Base-by-base conservation (phyloP, 805 yeast species). In the Saccharomycopsis synnaedendra region DNA sequence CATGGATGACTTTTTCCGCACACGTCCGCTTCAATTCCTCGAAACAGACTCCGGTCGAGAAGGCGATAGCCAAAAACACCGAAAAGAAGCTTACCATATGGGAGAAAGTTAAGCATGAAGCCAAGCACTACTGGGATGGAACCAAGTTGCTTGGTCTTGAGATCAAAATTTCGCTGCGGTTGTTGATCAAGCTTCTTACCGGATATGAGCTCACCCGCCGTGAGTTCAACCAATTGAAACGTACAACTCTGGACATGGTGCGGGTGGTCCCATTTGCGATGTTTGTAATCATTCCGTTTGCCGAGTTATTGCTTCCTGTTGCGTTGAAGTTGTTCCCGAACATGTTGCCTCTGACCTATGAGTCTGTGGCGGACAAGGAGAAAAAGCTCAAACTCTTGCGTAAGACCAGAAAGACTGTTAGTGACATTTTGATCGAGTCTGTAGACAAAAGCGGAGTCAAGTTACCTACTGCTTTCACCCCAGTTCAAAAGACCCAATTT, bases 291-390 rank as follows among this genome's bases (percentile, higher is more conserved):
- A 80, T 90, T 42, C 98, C 98, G 39, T 90, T 90, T 68, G 97
- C 97, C 3, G 98, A 90, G 65, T 68, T 90, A 46, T 70, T 90
- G 55, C 70, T 90, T 44, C 98, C 98, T 0, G 65, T 90, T 38
- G 97, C 96, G 1, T 68, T 90, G 52, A 85, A 85, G 65, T 52
- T 90, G n/a, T 90, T 93, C 78, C 98, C 98, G 60, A 86, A 86
- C 62, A 65, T 90, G 57, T 72, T 90, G 48, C 98, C 98, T 4
- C 87, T 96, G 33, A 93, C 98, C 4, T 90, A 86, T 64, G 87
- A 83, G 62, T 75, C 84, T 9, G 70, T 69, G 48, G 68, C 67
- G 39, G 84, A 78, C 48, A 76, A 72, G 56, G 80, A 75, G 52
- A 74, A 79, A 57, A 80, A 80, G 59, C 56, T 69, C 50, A 72